Conservation (phyloP, 2,329 filamentous ascomycete genomes). For the Trichoderma citrinoviride region DNA sequence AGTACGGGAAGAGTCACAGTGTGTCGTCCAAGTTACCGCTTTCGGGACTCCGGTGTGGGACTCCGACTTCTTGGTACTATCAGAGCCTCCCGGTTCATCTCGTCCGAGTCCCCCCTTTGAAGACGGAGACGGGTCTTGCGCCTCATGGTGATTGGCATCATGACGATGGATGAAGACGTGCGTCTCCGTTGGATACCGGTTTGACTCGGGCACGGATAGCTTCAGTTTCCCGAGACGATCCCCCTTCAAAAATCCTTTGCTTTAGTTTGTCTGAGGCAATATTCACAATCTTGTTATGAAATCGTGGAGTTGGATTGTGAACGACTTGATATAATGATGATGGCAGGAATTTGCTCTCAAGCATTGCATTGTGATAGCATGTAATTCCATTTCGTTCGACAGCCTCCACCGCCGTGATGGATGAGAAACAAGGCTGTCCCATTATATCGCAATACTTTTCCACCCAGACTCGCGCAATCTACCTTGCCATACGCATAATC, state of each 20-base stretch:
- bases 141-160: background rate
- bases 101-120: background rate
- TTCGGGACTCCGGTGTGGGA: background rate
- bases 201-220: constrained; percentile 4
- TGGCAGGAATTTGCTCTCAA: background rate
- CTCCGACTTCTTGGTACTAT: background rate
- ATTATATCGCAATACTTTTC: background rate
- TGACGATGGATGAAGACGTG: background rate
- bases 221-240: background rate
- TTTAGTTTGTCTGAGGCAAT: background rate
- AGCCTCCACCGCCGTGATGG: background rate
- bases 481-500: background rate
- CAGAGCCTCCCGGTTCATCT: background rate
- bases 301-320: background rate
- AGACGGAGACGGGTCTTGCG: background rate
- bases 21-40: background rate
- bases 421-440: background rate
- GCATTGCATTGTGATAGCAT: background rate
- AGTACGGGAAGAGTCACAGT: background rate
- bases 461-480: background rate
- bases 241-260: rapidly evolving
- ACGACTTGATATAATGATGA: background rate
- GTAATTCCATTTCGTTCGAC: background rate
- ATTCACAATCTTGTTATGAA: background rate
- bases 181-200: background rate